These are phyloP conservation scores for Clarireedia monteithiana DNA, from an alignment of 2,329 filamentous ascomycete genomes.

Conservation along the genomic window DNA sequence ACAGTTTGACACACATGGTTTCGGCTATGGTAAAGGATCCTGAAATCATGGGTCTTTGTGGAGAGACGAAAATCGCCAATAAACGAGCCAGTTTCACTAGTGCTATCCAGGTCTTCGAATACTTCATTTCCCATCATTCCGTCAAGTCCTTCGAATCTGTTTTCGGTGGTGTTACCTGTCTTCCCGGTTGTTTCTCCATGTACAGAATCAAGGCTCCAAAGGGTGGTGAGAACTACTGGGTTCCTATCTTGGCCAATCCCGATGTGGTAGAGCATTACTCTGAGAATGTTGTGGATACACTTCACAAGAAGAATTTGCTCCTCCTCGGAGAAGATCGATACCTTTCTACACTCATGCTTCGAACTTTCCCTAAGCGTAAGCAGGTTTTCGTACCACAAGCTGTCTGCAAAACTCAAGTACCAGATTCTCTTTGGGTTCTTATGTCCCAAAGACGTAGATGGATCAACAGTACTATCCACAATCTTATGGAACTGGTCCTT, in stretches of 20 bases:
- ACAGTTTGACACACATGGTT: conserved; percentile 97
- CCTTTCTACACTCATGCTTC: conserved; percentile 92
- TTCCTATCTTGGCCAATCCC: conserved; percentile 94
- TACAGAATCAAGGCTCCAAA: conserved; percentile 99
- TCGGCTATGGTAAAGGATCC: conserved; percentile 99
- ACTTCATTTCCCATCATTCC: conserved; percentile 97
- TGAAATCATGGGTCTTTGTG: conserved; percentile 97
- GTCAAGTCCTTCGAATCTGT: conserved; percentile 97
- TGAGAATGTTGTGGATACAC: conserved; percentile 95
- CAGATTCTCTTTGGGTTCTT: conserved; percentile 84
- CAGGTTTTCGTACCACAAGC: conserved; percentile 98
- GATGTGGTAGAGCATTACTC: conserved; percentile 99
- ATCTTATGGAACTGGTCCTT: conserved; percentile 93
- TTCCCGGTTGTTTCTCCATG: conserved; percentile 99
- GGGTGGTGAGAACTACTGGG: conserved; percentile 98
- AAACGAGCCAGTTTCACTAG: conserved; percentile 92
- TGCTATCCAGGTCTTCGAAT: conserved; percentile 98
- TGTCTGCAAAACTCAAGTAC: conserved; percentile 97
- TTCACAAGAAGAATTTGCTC: conserved; percentile 95
- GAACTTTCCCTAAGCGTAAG: conserved; percentile 97
- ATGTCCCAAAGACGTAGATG: conserved; percentile 92
- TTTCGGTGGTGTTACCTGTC: conserved; percentile 97
- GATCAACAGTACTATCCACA: conserved; percentile 99
- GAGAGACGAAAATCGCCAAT: conserved; percentile 99
- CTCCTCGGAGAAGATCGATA: conserved; percentile 91